Evolutionary conservation across 176 grass and related monocot species (phyloP).

Genomic region (Lolium multiflorum): DNA sequence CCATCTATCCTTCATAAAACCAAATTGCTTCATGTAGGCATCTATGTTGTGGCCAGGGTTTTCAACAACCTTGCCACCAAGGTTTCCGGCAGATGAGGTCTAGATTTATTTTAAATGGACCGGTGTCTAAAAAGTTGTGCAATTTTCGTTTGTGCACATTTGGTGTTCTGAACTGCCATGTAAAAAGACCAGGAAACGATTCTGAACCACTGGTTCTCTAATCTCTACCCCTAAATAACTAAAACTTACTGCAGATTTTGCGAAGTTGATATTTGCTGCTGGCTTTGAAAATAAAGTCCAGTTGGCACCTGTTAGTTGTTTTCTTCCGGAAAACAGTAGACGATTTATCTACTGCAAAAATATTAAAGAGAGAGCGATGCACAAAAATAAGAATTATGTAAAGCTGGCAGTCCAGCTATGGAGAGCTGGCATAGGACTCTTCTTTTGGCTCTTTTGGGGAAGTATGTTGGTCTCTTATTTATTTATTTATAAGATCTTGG

Average conservation of each 20-base stretch:
- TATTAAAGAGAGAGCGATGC: not conserved
- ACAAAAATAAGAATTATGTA: not conserved
- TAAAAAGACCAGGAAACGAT: not conserved
- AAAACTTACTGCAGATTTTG: not conserved
- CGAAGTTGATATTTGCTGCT: not conserved
- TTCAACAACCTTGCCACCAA: constrained; percentile 19
- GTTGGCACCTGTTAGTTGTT: not conserved
- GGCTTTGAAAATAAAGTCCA: not conserved
- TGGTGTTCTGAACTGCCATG: not conserved
- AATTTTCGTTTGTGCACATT: constrained; percentile 19
- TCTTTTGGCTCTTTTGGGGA: not conserved
- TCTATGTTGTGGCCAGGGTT: constrained; percentile 16
- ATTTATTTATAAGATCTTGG: not conserved
- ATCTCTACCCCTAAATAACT: constrained; percentile 13
- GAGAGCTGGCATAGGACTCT: not conserved
- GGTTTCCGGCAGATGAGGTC: not conserved
- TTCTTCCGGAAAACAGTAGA: not conserved
- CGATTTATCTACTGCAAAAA: not conserved
- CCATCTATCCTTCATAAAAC: not conserved
- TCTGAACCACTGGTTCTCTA: constrained; percentile 18
- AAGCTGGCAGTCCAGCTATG: not conserved
- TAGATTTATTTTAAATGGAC: not conserved
- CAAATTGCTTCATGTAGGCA: constrained; percentile 16
- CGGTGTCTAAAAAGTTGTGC: not conserved
- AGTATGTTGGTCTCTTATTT: not conserved